Evolutionary conservation across 768 basidiomycete species (phyloP).

Genomic region (Suillus occidentalis): DNA sequence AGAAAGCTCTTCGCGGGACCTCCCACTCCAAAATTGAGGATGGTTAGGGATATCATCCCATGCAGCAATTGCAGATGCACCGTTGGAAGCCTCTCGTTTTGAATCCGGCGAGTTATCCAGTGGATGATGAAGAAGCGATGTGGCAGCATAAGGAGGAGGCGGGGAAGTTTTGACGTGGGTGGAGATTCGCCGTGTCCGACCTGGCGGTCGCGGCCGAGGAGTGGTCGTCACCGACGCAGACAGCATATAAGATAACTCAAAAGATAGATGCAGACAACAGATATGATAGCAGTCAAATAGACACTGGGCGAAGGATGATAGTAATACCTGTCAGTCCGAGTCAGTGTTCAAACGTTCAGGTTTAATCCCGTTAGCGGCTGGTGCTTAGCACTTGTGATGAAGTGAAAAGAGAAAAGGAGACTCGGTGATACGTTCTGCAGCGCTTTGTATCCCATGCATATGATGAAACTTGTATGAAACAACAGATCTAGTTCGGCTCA

Average conservation of each 20-base stretch:
- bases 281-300: background rate
- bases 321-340: background rate
- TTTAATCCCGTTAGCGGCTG: background rate
- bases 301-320: background rate
- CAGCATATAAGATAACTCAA: slow-evolving; percentile 38
- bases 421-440: background rate
- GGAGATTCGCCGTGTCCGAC: slow-evolving; percentile 55
- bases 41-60: slow-evolving; percentile 21
- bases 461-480: background rate
- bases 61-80: slow-evolving; percentile 26
- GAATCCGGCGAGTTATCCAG: slow-evolving; percentile 29
- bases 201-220: slow-evolving; percentile 64
- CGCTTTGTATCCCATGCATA: background rate
- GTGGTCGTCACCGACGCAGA: slow-evolving; percentile 36
- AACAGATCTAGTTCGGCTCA: slow-evolving; percentile 2
- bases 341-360: background rate
- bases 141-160: slow-evolving; percentile 59
- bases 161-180: slow-evolving; percentile 40
- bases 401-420: slow-evolving; percentile 5
- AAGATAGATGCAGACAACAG: background rate
- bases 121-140: slow-evolving; percentile 33
- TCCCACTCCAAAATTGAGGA: slow-evolving; percentile 55
- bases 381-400: background rate
- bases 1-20: slow-evolving; percentile 72
- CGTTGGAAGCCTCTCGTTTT: slow-evolving; percentile 25